phyloP scores from a whole-genome alignment of 2,329 filamentous ascomycete genomes.

The Fusarium penzigii region DNA sequence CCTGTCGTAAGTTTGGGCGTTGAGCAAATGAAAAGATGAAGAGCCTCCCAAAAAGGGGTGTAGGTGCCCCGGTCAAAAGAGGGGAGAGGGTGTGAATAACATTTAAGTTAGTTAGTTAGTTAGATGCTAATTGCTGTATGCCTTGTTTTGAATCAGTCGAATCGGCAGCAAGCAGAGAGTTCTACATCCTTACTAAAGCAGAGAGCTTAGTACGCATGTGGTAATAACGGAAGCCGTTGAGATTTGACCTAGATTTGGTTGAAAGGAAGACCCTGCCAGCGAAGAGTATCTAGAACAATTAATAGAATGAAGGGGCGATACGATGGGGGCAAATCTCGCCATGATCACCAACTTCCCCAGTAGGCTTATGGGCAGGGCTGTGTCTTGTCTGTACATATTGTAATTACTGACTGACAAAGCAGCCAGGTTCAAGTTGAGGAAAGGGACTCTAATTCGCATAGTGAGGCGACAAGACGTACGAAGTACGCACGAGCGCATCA shows the following conservation, averaged over 20 bases:
- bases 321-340: constrained; percentile 16
- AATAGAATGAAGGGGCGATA: constrained; percentile 11
- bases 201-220: too few relatives aligned
- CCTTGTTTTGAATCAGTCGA: background rate
- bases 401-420: background rate
- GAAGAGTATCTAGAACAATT: constrained; percentile 2
- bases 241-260: background rate
- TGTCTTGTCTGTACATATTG: constrained; percentile 1
- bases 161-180: background rate
- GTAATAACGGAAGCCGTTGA: too few relatives aligned
- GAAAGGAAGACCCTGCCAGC: constrained; percentile 4
- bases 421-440: constrained; percentile 3
- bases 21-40: background rate
- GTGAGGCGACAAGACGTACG: constrained; percentile 19
- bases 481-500: constrained; percentile 1
- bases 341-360: constrained; percentile 28
- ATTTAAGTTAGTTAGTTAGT: too few relatives aligned
- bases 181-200: too few relatives aligned
- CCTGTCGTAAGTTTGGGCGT: background rate
- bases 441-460: constrained; percentile 10
- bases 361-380: constrained; percentile 19
- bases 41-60: background rate
- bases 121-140: background rate
- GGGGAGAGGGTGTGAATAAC: background rate
- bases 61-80: background rate